Percentiles rank a stretch among this genome's conserved stretches.
These are phyloP conservation scores for Coemansia sp. DNA, from an alignment of 192 early-diverging fungal species.

Conservation along the genomic window DNA sequence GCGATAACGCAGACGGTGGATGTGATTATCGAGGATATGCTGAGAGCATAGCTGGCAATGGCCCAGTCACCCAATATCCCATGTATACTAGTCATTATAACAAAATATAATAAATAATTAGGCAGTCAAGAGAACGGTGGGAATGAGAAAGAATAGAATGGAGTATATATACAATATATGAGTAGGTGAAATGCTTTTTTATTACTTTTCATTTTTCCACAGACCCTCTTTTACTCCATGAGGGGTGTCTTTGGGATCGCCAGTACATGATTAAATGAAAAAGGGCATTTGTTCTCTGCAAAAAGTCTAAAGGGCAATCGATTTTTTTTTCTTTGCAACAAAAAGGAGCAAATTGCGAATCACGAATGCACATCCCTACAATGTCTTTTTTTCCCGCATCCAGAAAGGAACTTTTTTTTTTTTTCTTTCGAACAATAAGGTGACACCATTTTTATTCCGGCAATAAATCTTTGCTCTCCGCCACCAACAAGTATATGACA, in stretches of 20 bases:
- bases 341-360: too few species aligned
- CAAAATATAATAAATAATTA: not conserved
- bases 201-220: not conserved
- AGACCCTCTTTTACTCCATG: too few species aligned
- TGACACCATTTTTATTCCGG: not conserved
- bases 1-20: constrained; percentile 1
- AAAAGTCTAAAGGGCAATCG: too few species aligned
- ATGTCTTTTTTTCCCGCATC: not conserved
- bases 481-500: not conserved
- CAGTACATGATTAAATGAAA: too few species aligned
- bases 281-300: too few species aligned
- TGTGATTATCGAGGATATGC: constrained; percentile 15
- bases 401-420: not conserved
- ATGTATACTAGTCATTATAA: constrained; percentile 1
- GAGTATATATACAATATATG: not conserved
- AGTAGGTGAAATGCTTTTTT: not conserved
- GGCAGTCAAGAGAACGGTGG: not conserved
- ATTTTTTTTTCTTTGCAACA: too few species aligned
- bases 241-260: too few species aligned
- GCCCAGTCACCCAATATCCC: constrained; percentile 13
- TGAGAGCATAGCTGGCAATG: constrained; percentile 15
- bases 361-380: too few species aligned
- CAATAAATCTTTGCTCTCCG: not conserved
- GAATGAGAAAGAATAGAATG: not conserved
- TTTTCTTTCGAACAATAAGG: not conserved